Conservation (phyloP, 2,329 filamentous ascomycete genomes). For the Chrysosporium keratinophilum region DNA sequence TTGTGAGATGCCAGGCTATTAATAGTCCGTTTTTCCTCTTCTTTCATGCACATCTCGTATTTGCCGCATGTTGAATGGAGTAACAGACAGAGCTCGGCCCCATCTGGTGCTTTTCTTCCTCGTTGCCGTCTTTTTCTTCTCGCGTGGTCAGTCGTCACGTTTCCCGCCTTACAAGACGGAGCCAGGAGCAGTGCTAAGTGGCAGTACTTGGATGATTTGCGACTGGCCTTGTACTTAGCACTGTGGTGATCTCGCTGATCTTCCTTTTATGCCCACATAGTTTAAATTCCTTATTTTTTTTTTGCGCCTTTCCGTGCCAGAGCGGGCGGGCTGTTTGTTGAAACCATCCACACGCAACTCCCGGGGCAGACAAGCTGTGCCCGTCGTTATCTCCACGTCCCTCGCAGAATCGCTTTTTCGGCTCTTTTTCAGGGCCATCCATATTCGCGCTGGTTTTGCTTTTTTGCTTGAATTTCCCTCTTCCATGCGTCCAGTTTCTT, state of each 20-base stretch:
- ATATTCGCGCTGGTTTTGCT: not conserved
- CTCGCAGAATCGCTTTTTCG: not conserved
- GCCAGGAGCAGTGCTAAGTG: not conserved
- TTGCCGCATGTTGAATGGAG: constrained; percentile 1
- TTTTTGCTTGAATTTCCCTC: constrained; percentile 1
- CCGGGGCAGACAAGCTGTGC: not conserved
- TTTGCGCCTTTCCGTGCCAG: not conserved
- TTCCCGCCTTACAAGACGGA: not conserved
- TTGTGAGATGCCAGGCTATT: no score
- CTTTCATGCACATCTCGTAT: not conserved
- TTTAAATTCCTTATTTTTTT: not conserved
- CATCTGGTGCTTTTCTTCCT: not conserved
- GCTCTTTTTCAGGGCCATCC: not conserved
- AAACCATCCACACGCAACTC: not conserved
- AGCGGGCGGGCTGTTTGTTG: not conserved
- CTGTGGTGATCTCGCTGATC: not conserved
- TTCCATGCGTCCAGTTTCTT: not conserved
- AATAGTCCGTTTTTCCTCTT: no score
- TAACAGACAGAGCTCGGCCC: not conserved
- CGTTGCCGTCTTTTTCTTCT: not conserved
- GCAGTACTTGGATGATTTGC: not conserved
- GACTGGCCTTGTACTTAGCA: not conserved
- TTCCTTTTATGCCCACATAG: not conserved
- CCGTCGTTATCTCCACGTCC: not conserved
- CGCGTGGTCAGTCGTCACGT: constrained; percentile 5